A percentile compares a stretch with the other conserved stretches of the same genome.
phyloP scores from a whole-genome alignment of 495 filamentous ascomycete species.

The Xylaria scruposa region DNA sequence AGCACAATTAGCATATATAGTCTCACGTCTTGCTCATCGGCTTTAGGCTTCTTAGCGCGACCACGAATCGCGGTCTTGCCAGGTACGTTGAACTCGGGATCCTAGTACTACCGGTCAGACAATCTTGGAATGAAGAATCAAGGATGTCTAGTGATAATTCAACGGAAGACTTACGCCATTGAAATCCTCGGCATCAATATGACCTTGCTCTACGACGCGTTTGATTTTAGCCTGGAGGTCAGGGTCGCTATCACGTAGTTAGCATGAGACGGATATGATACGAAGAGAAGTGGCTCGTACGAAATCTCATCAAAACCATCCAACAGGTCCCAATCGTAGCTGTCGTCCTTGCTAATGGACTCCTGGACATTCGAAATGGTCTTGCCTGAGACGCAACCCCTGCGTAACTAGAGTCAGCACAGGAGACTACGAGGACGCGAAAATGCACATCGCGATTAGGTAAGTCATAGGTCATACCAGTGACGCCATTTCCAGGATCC shows the following conservation, averaged over 20 bases:
- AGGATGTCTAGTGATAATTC: neutral
- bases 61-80: slow-evolving; percentile 67
- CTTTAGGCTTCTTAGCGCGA: slow-evolving; percentile 53
- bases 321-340: slow-evolving; percentile 53
- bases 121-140: slow-evolving; percentile 2
- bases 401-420: slow-evolving; percentile 39
- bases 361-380: slow-evolving; percentile 64
- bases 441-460: neutral
- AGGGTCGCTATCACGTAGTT: slow-evolving; percentile 34
- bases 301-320: slow-evolving; percentile 78
- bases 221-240: slow-evolving; percentile 68
- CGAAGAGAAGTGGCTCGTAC: slow-evolving; percentile 28
- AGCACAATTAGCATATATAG: neutral
- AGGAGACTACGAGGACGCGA: slow-evolving; percentile 17
- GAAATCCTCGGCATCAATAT: slow-evolving; percentile 81
- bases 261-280: slow-evolving; percentile 21
- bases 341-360: slow-evolving; percentile 44
- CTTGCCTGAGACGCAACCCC: slow-evolving; percentile 81
- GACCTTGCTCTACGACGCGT: slow-evolving; percentile 68
- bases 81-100: slow-evolving; percentile 70
- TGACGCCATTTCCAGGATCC: slow-evolving; percentile 73
- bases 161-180: slow-evolving; percentile 65
- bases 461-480: slow-evolving; percentile 67
- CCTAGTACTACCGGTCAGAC: slow-evolving; percentile 50
- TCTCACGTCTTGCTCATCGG: slow-evolving; percentile 42